Percentiles rank a stretch among this genome's conserved stretches.
phyloP scores from a whole-genome alignment of 23 red algal genomes.

The Gracilaria caudata region DNA sequence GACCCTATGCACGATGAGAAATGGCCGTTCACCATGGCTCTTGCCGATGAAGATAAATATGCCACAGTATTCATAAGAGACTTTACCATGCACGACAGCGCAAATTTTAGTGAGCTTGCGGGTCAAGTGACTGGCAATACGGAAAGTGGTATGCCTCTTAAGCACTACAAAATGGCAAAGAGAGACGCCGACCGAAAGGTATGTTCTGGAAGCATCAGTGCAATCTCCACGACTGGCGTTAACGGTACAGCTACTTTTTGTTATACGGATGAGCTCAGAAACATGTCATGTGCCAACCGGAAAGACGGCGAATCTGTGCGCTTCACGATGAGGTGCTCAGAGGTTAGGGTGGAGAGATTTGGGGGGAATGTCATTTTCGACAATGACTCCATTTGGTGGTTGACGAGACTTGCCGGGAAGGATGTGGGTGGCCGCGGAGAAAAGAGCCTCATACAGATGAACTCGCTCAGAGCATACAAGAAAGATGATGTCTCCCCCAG shows the following conservation, averaged over 20 bases:
- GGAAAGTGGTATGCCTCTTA: constrained; percentile 17
- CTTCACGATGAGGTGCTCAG: constrained; percentile 19
- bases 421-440: neutral
- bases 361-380: neutral
- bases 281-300: constrained; percentile 2
- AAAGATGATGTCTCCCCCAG: neutral
- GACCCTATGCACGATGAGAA: constrained; percentile 12
- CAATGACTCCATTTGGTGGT: neutral
- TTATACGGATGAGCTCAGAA: constrained; percentile 14
- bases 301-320: neutral
- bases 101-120: neutral
- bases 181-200: constrained; percentile 1
- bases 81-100: neutral
- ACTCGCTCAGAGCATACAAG: constrained; percentile 23
- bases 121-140: constrained; percentile 9
- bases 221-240: neutral
- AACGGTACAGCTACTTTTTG: neutral
- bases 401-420: no score
- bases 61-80: neutral
- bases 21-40: neutral
- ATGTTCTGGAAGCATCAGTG: constrained; percentile 22
- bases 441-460: constrained; percentile 9
- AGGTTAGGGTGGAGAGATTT: constrained; percentile 8
- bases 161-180: constrained; percentile 1
- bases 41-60: constrained; percentile 8